These are phyloP conservation scores for Xylaria telfairii DNA, from an alignment of 495 filamentous ascomycete species.

Conservation along the genomic window DNA sequence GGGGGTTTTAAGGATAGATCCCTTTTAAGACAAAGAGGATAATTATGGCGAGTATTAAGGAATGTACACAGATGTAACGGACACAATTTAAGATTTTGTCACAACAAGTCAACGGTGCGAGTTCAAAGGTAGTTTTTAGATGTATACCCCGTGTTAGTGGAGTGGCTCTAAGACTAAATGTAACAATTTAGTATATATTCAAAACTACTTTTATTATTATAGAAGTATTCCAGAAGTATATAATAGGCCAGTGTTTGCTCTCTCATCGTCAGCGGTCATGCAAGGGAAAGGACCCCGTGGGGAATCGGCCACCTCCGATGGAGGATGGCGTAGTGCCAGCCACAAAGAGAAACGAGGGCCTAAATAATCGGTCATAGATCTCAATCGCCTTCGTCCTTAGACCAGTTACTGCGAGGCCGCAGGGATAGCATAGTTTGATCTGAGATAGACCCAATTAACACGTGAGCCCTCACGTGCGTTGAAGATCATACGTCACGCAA, in stretches of 20 bases:
- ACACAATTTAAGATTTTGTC: not conserved
- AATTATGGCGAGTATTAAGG: not conserved
- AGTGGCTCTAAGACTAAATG: not conserved
- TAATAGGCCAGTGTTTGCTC: not conserved
- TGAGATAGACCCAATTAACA: not conserved
- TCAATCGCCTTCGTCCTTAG: not conserved
- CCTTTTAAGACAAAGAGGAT: not conserved
- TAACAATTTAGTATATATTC: not conserved
- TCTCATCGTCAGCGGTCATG: not conserved
- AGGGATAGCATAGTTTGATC: too few relatives aligned
- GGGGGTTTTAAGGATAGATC: not conserved
- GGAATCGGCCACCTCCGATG: not conserved
- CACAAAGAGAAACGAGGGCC: not conserved
- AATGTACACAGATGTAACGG: not conserved
- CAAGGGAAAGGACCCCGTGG: not conserved
- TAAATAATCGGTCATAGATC: not conserved
- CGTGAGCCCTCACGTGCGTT: not conserved
- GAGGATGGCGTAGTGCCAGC: not conserved
- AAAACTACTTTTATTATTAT: not conserved
- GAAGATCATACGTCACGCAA: not conserved
- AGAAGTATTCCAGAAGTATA: not conserved
- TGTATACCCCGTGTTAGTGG: not conserved
- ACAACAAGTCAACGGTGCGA: not conserved
- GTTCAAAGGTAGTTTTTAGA: not conserved
- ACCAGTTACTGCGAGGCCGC: too few relatives aligned